Conservation (phyloP, 345 rosid species). For the Hevea brasiliensis region DNA sequence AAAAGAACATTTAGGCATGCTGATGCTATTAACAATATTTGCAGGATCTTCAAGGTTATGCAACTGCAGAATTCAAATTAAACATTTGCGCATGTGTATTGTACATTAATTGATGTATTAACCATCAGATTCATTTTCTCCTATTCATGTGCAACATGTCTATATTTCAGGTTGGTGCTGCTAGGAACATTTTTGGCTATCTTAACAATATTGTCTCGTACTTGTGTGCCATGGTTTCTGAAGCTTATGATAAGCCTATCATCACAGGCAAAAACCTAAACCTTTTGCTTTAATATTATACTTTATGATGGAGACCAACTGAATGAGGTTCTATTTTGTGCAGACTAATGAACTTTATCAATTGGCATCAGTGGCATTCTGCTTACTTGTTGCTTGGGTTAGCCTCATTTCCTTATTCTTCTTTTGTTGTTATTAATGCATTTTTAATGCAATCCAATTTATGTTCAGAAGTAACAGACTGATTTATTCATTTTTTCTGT, state of each 20-base stretch:
- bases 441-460: background rate
- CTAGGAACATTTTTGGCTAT: conserved; percentile 69
- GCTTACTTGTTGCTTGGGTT: conserved; percentile 99
- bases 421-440: background rate
- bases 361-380: conserved; percentile 94
- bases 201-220: conserved; percentile 67
- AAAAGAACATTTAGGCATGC: background rate
- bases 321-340: background rate
- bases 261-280: conserved; percentile 51
- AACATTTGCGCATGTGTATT: too few species aligned
- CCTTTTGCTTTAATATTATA: background rate
- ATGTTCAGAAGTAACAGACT: background rate
- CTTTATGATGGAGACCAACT: background rate
- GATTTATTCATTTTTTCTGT: background rate
- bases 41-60: too few species aligned
- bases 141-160: background rate
- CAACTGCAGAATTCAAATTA: background rate
- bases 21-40: background rate
- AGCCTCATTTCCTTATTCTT: conserved; percentile 37
- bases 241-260: conserved; percentile 89
- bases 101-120: too few species aligned
- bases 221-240: conserved; percentile 87
- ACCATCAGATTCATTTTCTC: background rate
- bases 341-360: conserved; percentile 99
- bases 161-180: conserved; percentile 56